Percentiles rank a stretch among this genome's conserved stretches.
Conservation (phyloP, 768 basidiomycete genomes). For the Leccinum subgranulosum region DNA sequence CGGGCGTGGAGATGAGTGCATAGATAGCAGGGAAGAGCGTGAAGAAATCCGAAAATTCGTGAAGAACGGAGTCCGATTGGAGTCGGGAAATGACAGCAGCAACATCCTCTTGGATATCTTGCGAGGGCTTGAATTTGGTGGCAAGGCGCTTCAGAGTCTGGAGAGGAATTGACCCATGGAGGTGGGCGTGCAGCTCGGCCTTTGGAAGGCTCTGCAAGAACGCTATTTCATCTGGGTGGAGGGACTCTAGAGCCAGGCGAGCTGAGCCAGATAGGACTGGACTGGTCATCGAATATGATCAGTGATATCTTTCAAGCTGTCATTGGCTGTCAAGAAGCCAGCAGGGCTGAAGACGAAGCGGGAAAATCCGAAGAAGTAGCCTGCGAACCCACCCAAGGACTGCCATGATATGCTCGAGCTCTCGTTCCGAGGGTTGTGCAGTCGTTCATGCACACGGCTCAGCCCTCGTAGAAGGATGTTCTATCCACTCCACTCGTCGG, state of each 20-base stretch:
- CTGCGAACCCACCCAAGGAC: too few relatives aligned
- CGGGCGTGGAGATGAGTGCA: conserved; percentile 63
- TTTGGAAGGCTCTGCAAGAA: conserved; percentile 71
- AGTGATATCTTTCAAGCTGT: too few relatives aligned
- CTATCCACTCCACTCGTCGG: too few relatives aligned
- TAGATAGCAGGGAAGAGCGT: conserved; percentile 75
- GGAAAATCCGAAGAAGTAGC: too few relatives aligned
- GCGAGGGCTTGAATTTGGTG: conserved; percentile 29
- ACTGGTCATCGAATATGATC: neutral
- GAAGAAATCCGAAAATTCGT: conserved; percentile 72
- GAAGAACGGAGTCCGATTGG: conserved; percentile 39
- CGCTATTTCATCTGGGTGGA: conserved; percentile 46
- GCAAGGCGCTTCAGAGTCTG: conserved; percentile 61
- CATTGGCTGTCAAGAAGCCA: too few relatives aligned
- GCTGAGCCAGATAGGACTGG: conserved; percentile 30
- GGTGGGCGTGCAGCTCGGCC: conserved; percentile 83
- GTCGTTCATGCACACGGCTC: too few relatives aligned
- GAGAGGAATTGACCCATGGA: conserved; percentile 82
- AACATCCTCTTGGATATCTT: conserved; percentile 35
- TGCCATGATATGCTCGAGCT: too few relatives aligned
- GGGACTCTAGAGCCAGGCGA: conserved; percentile 49
- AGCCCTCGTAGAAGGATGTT: too few relatives aligned
- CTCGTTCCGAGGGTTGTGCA: too few relatives aligned
- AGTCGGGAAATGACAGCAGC: conserved; percentile 42
- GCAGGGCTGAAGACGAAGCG: too few relatives aligned